Evolutionary conservation across 2,329 filamentous ascomycete genomes (phyloP), one percentile per base, ranked within the genome.

Genomic region (Clonostachys solani): DNA sequence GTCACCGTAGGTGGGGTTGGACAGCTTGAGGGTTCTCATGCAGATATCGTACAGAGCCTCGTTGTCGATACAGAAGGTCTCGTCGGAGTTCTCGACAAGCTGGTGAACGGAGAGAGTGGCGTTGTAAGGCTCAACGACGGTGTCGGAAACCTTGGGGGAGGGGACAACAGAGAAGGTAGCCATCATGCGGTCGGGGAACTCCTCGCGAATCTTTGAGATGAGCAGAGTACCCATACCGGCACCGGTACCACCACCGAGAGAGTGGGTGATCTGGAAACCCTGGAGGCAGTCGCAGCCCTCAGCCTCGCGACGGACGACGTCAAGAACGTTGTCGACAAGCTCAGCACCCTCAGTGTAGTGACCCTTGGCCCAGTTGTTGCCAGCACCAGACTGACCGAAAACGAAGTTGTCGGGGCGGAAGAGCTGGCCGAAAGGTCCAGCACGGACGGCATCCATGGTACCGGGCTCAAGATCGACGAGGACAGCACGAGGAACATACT

Each of bases 291-390:
- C 94, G 70, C 94, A 97, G 72, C 89, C 90, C 79, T 99, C 94
- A 60, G 94, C 92, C 83, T 99, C 94, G 65, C 94, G 92, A 70
- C 94, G 94, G 68, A 99, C 92, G 58, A 99, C 94, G 70, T 97
- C 94, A 61, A 99, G 85, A 60, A 99, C 94, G 67, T 96, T 83
- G 80, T 99, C 94, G 60, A 99, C 94, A 55, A 97, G 84, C 80
- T 99, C 94, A 61, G 94, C 94, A 84, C 94, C 94, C 81, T 99
- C 94, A 57, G 94, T 99, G 84, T 99, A 99, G 74, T 99, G 94
- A 78, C 94, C 94, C 87, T 97, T 99, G 75, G 94, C 94, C 94
- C 94, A 99, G 86, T 97, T 97, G 90, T 99, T 99, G 78, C 94
- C 94, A 72, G 94, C 94, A 83, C 94, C 92, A 64, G 94, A 97